Conservation (phyloP, 495 filamentous ascomycete genomes). For the Hypoxylon perforatum region DNA sequence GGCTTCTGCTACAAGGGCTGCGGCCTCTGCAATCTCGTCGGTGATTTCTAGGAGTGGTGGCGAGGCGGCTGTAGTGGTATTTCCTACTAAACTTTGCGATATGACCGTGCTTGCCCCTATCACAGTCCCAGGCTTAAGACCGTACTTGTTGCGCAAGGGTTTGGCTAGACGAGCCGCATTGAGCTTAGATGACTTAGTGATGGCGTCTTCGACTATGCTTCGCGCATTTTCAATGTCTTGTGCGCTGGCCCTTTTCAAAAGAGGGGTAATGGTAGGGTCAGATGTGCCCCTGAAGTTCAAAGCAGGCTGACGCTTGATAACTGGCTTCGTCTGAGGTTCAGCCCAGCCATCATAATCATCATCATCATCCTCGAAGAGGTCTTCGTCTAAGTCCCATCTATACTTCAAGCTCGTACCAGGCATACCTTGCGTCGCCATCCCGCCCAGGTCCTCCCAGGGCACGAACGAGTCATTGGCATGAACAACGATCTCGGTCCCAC, state of each 20-base stretch:
- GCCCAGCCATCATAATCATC: not conserved
- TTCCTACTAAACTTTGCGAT: not conserved
- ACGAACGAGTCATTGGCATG: not conserved
- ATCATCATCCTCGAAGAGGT: not conserved
- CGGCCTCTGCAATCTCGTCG: conserved; percentile 42
- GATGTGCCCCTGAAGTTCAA: not conserved
- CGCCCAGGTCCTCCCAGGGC: not conserved
- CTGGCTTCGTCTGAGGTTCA: not conserved
- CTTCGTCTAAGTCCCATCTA: not conserved
- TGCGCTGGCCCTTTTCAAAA: conserved; percentile 28
- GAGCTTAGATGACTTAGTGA: conserved; percentile 30
- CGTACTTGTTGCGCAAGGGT: conserved; percentile 31
- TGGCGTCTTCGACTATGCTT: conserved; percentile 32
- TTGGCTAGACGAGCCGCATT: conserved; percentile 32
- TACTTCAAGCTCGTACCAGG: not conserved
- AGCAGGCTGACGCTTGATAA: not conserved
- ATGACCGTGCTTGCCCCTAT: conserved; percentile 5
- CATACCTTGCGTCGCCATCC: not conserved
- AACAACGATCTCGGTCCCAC: not conserved
- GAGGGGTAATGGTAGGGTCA: conserved; percentile 7
- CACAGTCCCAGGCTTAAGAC: conserved; percentile 30
- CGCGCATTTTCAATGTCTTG: conserved; percentile 33
- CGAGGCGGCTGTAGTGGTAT: conserved; percentile 1
- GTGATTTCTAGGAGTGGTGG: conserved; percentile 45
- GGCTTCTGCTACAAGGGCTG: conserved; percentile 47